phyloP scores from a whole-genome alignment of 1,284 basidiomycete genomes.

The Earliella scabrosa region DNA sequence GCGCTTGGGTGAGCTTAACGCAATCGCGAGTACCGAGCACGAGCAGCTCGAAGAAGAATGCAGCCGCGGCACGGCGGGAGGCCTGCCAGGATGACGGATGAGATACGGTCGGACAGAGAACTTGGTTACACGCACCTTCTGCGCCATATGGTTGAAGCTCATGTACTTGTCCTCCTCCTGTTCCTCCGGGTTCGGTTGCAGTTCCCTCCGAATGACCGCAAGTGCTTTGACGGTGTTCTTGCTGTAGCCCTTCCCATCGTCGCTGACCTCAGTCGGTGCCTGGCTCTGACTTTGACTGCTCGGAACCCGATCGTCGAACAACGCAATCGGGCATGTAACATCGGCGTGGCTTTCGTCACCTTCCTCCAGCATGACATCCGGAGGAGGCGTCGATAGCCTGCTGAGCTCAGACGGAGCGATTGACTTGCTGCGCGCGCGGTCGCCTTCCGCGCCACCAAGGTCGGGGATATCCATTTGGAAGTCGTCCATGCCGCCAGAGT shows the following conservation, averaged over 20 bases:
- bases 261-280: slow-evolving; percentile 35
- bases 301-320: slow-evolving; percentile 74
- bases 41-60: slow-evolving; percentile 98
- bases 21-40: slow-evolving; percentile 93
- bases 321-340: slow-evolving; percentile 76
- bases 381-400: slow-evolving; percentile 69
- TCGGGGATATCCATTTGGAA: slow-evolving; percentile 64
- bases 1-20: slow-evolving; percentile 77
- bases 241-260: slow-evolving; percentile 78
- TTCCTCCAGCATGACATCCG: slow-evolving; percentile 57
- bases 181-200: slow-evolving; percentile 57
- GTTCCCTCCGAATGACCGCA: slow-evolving; percentile 78
- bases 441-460: slow-evolving; percentile 36
- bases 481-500: slow-evolving; percentile 56
- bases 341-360: slow-evolving; percentile 69
- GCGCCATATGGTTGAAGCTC: slow-evolving; percentile 75
- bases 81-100: slow-evolving; percentile 51
- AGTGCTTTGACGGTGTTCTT: slow-evolving; percentile 93
- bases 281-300: slow-evolving; percentile 48
- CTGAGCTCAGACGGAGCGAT: slow-evolving; percentile 58
- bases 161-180: slow-evolving; percentile 61
- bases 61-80: slow-evolving; percentile 87
- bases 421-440: slow-evolving; percentile 45
- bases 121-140: slow-evolving; percentile 56
- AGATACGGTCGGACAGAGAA: slow-evolving; percentile 12